Conservation (phyloP, 2,329 filamentous ascomycete species). For the Penicillium freii region DNA sequence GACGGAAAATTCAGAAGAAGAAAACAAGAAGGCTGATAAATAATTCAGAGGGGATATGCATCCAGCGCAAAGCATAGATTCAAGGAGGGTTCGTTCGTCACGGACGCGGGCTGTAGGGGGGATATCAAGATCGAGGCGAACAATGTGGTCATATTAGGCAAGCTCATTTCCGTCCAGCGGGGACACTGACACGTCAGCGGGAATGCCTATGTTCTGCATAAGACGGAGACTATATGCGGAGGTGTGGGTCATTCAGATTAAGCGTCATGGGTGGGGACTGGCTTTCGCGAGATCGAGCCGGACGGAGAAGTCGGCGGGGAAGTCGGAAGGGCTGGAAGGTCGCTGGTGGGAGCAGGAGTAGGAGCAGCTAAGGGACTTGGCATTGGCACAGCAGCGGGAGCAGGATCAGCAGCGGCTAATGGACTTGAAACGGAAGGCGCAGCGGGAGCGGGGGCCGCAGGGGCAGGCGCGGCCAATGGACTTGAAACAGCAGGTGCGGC, state of each 20-base stretch:
- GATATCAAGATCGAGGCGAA: constrained; percentile 7
- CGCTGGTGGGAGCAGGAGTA: constrained; percentile 37
- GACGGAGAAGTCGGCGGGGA: constrained; percentile 35
- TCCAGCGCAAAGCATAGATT: constrained; percentile 6
- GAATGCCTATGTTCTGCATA: constrained; percentile 9
- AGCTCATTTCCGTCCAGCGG: constrained; percentile 21
- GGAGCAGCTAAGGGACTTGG: constrained; percentile 32
- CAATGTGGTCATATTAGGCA: constrained; percentile 13
- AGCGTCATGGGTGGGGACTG: constrained; percentile 52
- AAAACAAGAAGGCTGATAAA: neutral
- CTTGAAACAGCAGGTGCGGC: constrained; percentile 26
- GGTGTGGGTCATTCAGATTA: constrained; percentile 16
- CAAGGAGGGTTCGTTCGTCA: constrained; percentile 20
- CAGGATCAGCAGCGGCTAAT: constrained; percentile 22
- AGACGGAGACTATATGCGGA: constrained; percentile 1
- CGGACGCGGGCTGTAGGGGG: constrained; percentile 11
- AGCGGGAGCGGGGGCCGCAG: constrained; percentile 24
- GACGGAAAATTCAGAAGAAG: constrained; percentile 7
- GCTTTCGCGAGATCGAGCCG: constrained; percentile 51
- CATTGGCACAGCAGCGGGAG: constrained; percentile 12
- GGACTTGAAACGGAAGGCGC: constrained; percentile 30
- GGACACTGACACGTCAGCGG: constrained; percentile 9
- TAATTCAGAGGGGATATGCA: neutral
- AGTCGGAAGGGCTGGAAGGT: constrained; percentile 45
- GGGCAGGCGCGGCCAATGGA: constrained; percentile 26